Base-by-base conservation (phyloP, 805 yeast species). In the Maudiozyma saulgeensis region DNA sequence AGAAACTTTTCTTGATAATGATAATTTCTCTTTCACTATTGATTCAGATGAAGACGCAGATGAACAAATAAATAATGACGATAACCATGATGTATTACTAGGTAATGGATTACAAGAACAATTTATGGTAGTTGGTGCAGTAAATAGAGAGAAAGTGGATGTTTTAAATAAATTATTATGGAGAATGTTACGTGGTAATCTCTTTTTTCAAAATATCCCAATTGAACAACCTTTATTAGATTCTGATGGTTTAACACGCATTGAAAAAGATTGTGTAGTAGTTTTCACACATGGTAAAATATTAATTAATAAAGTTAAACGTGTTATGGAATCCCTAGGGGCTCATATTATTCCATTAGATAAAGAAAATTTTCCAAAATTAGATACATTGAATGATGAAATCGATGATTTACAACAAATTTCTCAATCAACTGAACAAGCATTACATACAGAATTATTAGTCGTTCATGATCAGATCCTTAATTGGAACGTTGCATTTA, bases 141-240 rank as follows among this genome's bases (percentile, higher is more conserved):
- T 93, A 43, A 76, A 81, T 42, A 77, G 93, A 58, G 78, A 73
- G 11, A 85, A 84, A 60, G 74, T 88, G 26, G 78, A 76, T 15
- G 73, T 83, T 1, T 72, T 93, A 53, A 89, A 89, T 63, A 85
- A 81, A 59, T 87, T 93, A 49, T 70, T 89, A 44, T 93, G 96
- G 96, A 79, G 99, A 69, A 81, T 88, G 18, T 76, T 91, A 54
- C 81, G 99, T 66, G 99, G 99, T 61, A 93, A 93, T 65, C 72
- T 95, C 55, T 87, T 78, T 60, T 78, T 90, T 65, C 82, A 82
- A 56, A 78, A 84, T 54, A 76, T 78, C 44, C 93, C 86, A 56
- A 79, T 91, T 51, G 77, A 77, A 37, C 86, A 84, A 58, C 78
- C 81, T 19, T 69, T 88, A 46, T 78, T 77, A 60, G 42, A 23